Conservation (phyloP, 176 grass and related monocot species). For the Avena insularis region DNA sequence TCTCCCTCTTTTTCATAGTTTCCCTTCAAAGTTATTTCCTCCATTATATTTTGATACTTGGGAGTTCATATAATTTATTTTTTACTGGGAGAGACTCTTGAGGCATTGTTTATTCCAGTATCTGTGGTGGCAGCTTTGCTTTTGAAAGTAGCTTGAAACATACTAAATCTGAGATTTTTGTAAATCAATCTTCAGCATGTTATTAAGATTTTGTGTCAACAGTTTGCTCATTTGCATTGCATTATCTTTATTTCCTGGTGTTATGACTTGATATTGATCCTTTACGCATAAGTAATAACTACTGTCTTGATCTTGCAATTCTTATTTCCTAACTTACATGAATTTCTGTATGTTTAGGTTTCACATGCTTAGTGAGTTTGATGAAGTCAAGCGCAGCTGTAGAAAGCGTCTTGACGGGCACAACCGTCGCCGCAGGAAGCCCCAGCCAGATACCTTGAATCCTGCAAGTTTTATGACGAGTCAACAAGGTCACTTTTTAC, state of each 20-base stretch:
- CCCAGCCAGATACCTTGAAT: conserved; percentile 61
- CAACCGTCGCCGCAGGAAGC: no score
- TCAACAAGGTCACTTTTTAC: conserved; percentile 65
- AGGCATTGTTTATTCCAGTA: not conserved
- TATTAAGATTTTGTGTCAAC: conserved; percentile 13
- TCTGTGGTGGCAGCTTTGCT: not conserved
- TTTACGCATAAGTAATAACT: not conserved
- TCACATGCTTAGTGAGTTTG: conserved; percentile 76
- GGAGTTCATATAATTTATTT: not conserved
- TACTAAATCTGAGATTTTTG: not conserved
- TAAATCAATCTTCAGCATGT: not conserved
- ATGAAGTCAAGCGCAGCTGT: no score
- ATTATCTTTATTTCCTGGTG: conserved; percentile 17
- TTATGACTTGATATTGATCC: not conserved
- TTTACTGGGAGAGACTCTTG: not conserved
- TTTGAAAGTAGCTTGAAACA: conserved; percentile 15
- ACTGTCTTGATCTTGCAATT: not conserved
- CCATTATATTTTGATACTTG: not conserved
- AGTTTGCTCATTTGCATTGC: not conserved
- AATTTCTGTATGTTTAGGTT: conserved; percentile 58
- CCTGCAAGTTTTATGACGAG: conserved; percentile 62
- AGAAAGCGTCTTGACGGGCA: no score
- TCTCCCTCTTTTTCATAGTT: not conserved
- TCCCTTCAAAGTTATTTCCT: not conserved
- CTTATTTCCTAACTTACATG: not conserved